Evolutionary conservation across 352 stramenopile species (phyloP), one percentile per base, ranked within the genome.

Genomic region (Phytopythium litorale): DNA sequence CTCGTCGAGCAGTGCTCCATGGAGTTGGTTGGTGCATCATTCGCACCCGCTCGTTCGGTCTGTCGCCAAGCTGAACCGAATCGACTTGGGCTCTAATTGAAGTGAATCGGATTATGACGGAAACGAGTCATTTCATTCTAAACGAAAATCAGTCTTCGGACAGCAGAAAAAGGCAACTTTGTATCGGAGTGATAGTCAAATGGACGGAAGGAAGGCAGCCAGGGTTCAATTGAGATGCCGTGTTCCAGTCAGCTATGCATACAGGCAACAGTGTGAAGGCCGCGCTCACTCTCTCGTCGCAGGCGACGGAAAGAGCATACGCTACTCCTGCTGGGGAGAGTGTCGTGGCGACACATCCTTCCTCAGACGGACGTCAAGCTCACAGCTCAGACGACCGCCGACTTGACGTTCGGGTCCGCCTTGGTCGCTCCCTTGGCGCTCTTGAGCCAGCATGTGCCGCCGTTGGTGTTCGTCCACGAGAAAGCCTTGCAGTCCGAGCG

Each of bases 401-500:
- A 71, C 48, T 67, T 63, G 19, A 67, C 55, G 8, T 48, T 55
- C 12, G 32, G 3, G 7, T 56, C 50, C 15, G 33, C 13, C 21
- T 35, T 28, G 3, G 62, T 59, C 19, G 54, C 49, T 15, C 70
- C 64, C 51, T 78, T 75, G 28, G 28, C 50, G 45, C 65, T 84
- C 65, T 85, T 82, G 16, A 82, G 62, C 76, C 76, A 83, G 65
- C 28, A 54, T 33, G 65, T 72, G 55, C 68, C 72, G n/a, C 60
- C 58, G 13, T 50, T 46, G 0, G 66, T 46, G 21, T 68, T 72
- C 43, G 73, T 78, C 73, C 73, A 85, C 11, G 72, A 75, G 46
- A 79, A 89, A 2, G 73, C 77, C 7, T 52, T 51, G 60, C 79
- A 89, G 19, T 63, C 71, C 25, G 49, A 40, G 9, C 12, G 25